Percentiles rank a stretch among this genome's conserved stretches.
These are phyloP conservation scores for Kernera saxatilis DNA, from an alignment of 345 rosid genomes.

Conservation along the genomic window DNA sequence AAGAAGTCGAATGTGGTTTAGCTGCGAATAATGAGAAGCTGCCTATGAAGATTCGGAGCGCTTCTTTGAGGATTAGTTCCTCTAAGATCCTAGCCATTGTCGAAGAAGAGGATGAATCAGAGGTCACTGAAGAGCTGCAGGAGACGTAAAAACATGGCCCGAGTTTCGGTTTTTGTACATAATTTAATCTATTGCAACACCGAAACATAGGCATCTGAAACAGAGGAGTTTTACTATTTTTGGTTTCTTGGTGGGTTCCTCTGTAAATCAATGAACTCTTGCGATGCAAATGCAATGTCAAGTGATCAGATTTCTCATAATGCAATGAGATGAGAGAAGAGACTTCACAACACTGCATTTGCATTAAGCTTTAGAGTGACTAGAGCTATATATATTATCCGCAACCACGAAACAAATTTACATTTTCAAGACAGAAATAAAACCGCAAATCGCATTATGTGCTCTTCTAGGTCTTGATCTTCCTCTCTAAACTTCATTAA, in stretches of 20 bases:
- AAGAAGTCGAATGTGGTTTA: slow-evolving; percentile 29
- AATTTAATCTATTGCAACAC: slow-evolving; percentile 21
- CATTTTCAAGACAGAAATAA: neutral
- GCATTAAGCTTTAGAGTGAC: slow-evolving; percentile 28
- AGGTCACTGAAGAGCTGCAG: slow-evolving; percentile 32
- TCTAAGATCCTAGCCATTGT: slow-evolving; percentile 60
- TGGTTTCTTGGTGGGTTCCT: neutral
- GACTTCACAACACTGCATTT: slow-evolving; percentile 18
- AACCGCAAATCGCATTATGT: neutral
- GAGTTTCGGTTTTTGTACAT: slow-evolving; percentile 30
- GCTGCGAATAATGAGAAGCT: slow-evolving; percentile 33
- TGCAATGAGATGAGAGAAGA: slow-evolving; percentile 21
- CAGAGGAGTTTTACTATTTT: slow-evolving; percentile 14
- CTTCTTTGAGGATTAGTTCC: slow-evolving; percentile 46
- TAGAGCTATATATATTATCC: slow-evolving; percentile 30
- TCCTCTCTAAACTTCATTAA: slow-evolving; percentile 10
- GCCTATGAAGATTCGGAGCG: slow-evolving; percentile 43
- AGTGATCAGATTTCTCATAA: slow-evolving; percentile 11
- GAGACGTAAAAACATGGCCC: slow-evolving; percentile 3
- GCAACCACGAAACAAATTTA: slow-evolving; percentile 18
- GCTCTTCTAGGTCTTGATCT: neutral
- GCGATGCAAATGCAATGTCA: slow-evolving; percentile 29
- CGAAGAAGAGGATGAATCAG: slow-evolving; percentile 38
- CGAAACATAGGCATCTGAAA: slow-evolving; percentile 3
- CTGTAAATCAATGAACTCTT: slow-evolving; percentile 25